These are phyloP conservation scores for Oryza meyeriana DNA, from an alignment of 176 grass and related monocot genomes.

Conservation along the genomic window DNA sequence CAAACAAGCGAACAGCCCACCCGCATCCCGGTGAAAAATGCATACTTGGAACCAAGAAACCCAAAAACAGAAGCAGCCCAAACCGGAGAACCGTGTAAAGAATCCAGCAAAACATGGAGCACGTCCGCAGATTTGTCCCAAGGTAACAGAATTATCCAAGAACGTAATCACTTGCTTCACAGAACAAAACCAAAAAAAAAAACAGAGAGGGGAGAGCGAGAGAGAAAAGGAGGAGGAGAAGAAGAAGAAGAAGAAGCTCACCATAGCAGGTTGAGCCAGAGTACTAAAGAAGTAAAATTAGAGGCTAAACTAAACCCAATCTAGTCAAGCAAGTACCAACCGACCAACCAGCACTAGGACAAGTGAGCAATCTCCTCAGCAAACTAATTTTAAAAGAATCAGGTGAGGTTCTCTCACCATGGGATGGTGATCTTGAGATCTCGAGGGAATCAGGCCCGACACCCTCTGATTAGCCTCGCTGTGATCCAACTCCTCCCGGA, in stretches of 20 bases:
- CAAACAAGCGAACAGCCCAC: neutral
- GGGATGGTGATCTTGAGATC: conserved; percentile 44
- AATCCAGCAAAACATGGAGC: neutral
- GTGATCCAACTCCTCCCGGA: conserved; percentile 23
- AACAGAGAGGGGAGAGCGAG: neutral
- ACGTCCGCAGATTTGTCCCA: neutral
- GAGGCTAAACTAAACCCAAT: conserved; percentile 23
- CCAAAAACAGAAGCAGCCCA: neutral
- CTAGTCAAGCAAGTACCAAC: conserved; percentile 26
- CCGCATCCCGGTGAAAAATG: neutral
- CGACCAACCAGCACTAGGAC: conserved; percentile 14
- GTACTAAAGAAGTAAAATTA: conserved; percentile 12
- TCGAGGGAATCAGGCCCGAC: neutral
- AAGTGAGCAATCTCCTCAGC: conserved; percentile 6
- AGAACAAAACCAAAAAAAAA: neutral
- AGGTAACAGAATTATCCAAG: neutral
- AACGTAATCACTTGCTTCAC: neutral
- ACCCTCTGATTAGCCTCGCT: conserved; percentile 24
- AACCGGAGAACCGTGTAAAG: neutral
- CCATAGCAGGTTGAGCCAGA: conserved; percentile 39
- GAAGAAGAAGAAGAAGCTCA: neutral
- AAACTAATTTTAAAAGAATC: conserved; percentile 26
- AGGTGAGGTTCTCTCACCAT: conserved; percentile 39
- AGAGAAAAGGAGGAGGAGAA: neutral
- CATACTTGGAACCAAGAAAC: neutral